Evolutionary conservation across 2,329 filamentous ascomycete genomes (phyloP), one percentile per base, ranked within the genome.

Genomic region (Alternaria tenuissima): DNA sequence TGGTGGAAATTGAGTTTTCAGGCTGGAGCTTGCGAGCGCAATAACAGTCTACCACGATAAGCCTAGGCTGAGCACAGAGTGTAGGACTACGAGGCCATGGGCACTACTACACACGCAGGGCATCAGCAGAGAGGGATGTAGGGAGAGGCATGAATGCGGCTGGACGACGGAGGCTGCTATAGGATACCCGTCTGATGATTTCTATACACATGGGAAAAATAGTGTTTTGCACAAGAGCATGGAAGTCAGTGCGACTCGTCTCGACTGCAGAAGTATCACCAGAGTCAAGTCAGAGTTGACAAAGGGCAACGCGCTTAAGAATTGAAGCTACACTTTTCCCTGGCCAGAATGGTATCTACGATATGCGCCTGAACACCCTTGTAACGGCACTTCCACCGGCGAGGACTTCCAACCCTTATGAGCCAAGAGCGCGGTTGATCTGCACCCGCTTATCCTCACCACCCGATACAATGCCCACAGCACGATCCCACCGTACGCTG

Each of bases 381-480:
- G 43, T 9, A 18, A 34, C 32, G n/a, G 30, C 41, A 39, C 20
- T 44, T 41, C 16, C 42, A 30, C 36, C 52, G 9, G 20, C 48
- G 41, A 41, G 22, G 49, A 18, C 20, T 39, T 26, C 16, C 30
- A 43, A 34, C 20, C 28, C 28, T 57, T 60, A 68, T 30, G 62
- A 65, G 9, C 68, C 68, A 26, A 72, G 58, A 8, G 71, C 64
- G 28, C 73, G 65, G 63, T 99, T 97, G 62, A 99, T 88, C 83
- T 99, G 95, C 71, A 99, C 89, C 82, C 88, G 89, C 82, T 95
- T 97, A 76, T 99, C 95, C 85, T 98, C 94, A 16, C 94, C 93
- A 43, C 85, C 93, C 73, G 92, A 96, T 44, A 97, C 91, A 76
- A 99, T 94, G 1, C 95, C 96, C 74, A 96, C 88, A 7, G 88